Evolutionary conservation across 2,329 filamentous ascomycete genomes (phyloP).

Genomic region (Ceratocystis huliohia): DNA sequence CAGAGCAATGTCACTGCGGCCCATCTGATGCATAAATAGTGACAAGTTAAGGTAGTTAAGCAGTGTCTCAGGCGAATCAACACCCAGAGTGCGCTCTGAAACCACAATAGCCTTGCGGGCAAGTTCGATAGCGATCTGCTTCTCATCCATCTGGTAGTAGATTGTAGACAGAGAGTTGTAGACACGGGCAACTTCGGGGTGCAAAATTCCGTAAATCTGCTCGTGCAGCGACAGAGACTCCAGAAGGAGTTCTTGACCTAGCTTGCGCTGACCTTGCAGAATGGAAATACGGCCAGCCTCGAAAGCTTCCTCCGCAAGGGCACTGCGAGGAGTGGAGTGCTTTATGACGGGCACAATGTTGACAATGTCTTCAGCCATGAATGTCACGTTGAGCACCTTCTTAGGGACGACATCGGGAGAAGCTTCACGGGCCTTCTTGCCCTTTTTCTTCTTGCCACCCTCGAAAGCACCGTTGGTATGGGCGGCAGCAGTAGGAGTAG

Average conservation of each 20-base stretch:
- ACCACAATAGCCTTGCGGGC: slow-evolving; percentile 95
- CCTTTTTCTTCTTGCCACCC: slow-evolving; percentile 43
- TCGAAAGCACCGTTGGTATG: slow-evolving; percentile 31
- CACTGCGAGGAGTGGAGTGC: slow-evolving; percentile 80
- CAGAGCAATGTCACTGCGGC: slow-evolving; percentile 79
- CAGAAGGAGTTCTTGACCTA: slow-evolving; percentile 89
- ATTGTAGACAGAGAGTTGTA: slow-evolving; percentile 93
- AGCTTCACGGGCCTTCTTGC: slow-evolving; percentile 44
- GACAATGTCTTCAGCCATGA: slow-evolving; percentile 71
- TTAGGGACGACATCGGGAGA: slow-evolving; percentile 38
- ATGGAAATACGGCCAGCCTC: slow-evolving; percentile 96
- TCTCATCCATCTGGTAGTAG: slow-evolving; percentile 96
- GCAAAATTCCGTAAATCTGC: slow-evolving; percentile 95
- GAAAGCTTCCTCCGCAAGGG: slow-evolving; percentile 85
- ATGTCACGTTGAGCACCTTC: slow-evolving; percentile 43
- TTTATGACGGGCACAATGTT: slow-evolving; percentile 93
- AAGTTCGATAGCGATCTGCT: slow-evolving; percentile 86
- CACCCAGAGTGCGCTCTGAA: slow-evolving; percentile 80
- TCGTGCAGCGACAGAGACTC: slow-evolving; percentile 93
- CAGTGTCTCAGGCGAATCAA: slow-evolving; percentile 88
- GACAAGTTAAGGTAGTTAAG: slow-evolving; percentile 93
- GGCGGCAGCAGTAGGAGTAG: slow-evolving; percentile 28
- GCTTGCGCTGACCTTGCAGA: slow-evolving; percentile 84
- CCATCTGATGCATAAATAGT: slow-evolving; percentile 82
- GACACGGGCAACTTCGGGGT: slow-evolving; percentile 87